phyloP scores from a whole-genome alignment of 2,329 filamentous ascomycete genomes.

The Pyrenophora teres region DNA sequence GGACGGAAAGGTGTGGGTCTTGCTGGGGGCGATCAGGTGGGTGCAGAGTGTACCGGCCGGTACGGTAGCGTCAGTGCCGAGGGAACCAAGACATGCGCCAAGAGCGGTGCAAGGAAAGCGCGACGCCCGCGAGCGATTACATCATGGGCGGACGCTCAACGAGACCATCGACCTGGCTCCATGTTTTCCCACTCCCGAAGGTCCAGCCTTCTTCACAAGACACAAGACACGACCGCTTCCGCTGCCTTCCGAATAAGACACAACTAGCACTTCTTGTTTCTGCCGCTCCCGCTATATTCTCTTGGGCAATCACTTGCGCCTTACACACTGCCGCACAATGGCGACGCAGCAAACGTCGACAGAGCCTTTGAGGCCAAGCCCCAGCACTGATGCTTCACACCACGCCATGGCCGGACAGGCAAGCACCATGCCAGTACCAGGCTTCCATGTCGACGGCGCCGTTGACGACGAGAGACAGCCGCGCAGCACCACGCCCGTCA shows the following conservation, averaged over 20 bases:
- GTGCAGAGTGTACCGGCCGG: neutral
- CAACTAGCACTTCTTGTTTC: constrained; percentile 7
- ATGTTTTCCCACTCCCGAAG: neutral
- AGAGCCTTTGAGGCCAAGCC: constrained; percentile 36
- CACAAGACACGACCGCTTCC: constrained; percentile 17
- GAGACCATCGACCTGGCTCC: constrained; percentile 1
- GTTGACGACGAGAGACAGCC: constrained; percentile 22
- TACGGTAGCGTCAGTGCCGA: constrained; percentile 11
- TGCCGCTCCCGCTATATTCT: constrained; percentile 12
- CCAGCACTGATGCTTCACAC: constrained; percentile 11
- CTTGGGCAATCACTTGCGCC: neutral
- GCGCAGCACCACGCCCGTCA: constrained; percentile 15
- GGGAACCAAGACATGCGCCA: constrained; percentile 7
- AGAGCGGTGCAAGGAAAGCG: neutral
- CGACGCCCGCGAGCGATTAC: constrained; percentile 5
- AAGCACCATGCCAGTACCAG: constrained; percentile 26
- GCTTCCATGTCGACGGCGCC: constrained; percentile 23
- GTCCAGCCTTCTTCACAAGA: constrained; percentile 3
- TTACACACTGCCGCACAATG: constrained; percentile 19
- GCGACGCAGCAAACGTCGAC: constrained; percentile 36
- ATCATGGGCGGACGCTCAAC: constrained; percentile 6
- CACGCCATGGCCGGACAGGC: constrained; percentile 14
- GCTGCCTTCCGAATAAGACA: neutral
- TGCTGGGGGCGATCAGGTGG: neutral
- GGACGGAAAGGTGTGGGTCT: constrained; percentile 1